Evolutionary conservation across 2,329 filamentous ascomycete genomes (phyloP).

Genomic region (Hysterium pulicare): DNA sequence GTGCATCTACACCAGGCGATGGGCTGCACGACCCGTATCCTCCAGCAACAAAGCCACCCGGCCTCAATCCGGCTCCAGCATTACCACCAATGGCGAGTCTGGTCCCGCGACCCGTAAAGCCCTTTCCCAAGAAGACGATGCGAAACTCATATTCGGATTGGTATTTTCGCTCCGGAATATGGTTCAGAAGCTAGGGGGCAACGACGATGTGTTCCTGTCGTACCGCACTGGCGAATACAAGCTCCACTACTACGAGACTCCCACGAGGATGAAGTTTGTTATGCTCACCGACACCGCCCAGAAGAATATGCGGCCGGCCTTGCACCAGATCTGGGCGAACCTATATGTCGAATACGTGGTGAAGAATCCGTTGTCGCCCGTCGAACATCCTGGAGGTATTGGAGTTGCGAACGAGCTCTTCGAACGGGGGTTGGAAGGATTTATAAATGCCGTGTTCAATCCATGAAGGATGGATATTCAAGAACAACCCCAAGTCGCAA

Average conservation of each 20-base stretch:
- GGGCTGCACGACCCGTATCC: slow-evolving; percentile 59
- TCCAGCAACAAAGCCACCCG: slow-evolving; percentile 46
- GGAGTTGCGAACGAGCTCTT: slow-evolving; percentile 65
- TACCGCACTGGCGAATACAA: slow-evolving; percentile 95
- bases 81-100: slow-evolving; percentile 43
- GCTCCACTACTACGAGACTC: slow-evolving; percentile 98
- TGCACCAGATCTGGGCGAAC: slow-evolving; percentile 98
- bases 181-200: slow-evolving; percentile 89
- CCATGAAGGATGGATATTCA: too few species aligned
- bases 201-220: slow-evolving; percentile 87
- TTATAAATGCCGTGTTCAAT: slow-evolving; percentile 57
- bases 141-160: slow-evolving; percentile 95
- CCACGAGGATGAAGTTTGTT: slow-evolving; percentile 91
- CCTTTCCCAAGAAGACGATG: slow-evolving; percentile 70
- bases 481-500: too few species aligned
- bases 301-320: slow-evolving; percentile 84
- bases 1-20: slow-evolving; percentile 92
- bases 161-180: slow-evolving; percentile 96
- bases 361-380: slow-evolving; percentile 61
- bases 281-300: slow-evolving; percentile 91
- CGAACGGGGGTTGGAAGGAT: slow-evolving; percentile 68
- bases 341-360: slow-evolving; percentile 91
- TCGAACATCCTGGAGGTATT: slow-evolving; percentile 59
- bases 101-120: slow-evolving; percentile 31
- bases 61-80: slow-evolving; percentile 48